Conservation (phyloP, 2,329 filamentous ascomycete species). For the Pseudogymnoascus destructans region DNA sequence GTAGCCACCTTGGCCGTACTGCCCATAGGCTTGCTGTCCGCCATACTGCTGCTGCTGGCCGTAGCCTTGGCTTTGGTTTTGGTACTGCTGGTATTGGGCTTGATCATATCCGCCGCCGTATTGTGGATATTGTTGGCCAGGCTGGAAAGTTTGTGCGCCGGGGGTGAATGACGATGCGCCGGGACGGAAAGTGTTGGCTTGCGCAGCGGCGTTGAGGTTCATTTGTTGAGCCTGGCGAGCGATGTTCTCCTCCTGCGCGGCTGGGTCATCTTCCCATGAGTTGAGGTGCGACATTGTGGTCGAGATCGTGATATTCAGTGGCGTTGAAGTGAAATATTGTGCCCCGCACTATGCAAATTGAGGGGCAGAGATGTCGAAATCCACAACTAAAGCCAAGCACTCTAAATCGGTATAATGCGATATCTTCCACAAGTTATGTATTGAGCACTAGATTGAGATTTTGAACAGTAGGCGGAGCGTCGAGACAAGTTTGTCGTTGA, state of each 20-base stretch:
- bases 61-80: slow-evolving; percentile 41
- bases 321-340: slow-evolving; percentile 8
- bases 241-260: slow-evolving; percentile 63
- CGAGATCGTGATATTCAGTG: slow-evolving; percentile 12
- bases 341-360: slow-evolving; percentile 8
- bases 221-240: slow-evolving; percentile 65
- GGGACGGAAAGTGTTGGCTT: slow-evolving; percentile 45
- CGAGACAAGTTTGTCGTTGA: not conserved
- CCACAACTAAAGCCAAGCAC: slow-evolving; percentile 3
- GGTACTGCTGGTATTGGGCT: slow-evolving; percentile 42
- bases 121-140: slow-evolving; percentile 53
- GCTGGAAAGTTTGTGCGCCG: slow-evolving; percentile 55
- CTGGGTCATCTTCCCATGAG: slow-evolving; percentile 85
- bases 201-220: slow-evolving; percentile 49
- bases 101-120: slow-evolving; percentile 41
- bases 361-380: slow-evolving; percentile 6
- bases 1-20: slow-evolving; percentile 41
- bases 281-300: slow-evolving; percentile 70
- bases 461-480: slow-evolving; percentile 1
- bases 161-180: slow-evolving; percentile 61
- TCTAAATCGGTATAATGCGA: not conserved
- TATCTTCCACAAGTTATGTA: not conserved
- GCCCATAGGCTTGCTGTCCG: slow-evolving; percentile 33
- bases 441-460: not conserved
- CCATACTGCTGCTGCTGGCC: slow-evolving; percentile 37